Conservation (phyloP, 139 green algal genomes). For the Penium margaritaceum region DNA sequence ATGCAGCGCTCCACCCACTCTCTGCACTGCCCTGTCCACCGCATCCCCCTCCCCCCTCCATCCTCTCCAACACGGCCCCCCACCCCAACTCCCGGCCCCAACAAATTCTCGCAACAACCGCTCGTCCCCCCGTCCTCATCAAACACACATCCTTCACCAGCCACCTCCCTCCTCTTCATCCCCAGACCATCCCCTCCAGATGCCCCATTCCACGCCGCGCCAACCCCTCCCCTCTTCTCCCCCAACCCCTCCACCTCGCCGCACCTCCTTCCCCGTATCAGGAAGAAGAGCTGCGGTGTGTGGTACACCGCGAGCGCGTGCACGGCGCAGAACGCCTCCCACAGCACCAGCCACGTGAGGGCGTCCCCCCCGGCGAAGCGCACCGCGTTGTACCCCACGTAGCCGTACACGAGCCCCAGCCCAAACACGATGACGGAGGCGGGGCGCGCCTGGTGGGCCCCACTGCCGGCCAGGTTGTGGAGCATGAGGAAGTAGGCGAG, state of each 20-base stretch:
- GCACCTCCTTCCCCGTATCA: not conserved
- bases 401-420: slow-evolving; percentile 10
- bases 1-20: too few relatives aligned
- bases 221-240: not conserved
- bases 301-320: not conserved
- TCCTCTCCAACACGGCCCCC: too few relatives aligned
- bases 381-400: slow-evolving; percentile 8
- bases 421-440: not conserved
- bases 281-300: not conserved
- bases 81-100: too few relatives aligned
- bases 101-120: too few relatives aligned
- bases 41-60: too few relatives aligned
- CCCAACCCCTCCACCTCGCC: not conserved
- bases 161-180: not conserved
- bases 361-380: not conserved
- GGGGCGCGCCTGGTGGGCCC: not conserved
- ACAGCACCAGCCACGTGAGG: slow-evolving; percentile 4
- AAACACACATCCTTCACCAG: not conserved
- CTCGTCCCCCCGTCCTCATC: too few relatives aligned
- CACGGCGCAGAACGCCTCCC: slow-evolving; percentile 7
- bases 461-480: not conserved
- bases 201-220: not conserved
- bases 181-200: too few relatives aligned
- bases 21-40: too few relatives aligned
- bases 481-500: slow-evolving; percentile 1